Evolutionary conservation across 2,329 filamentous ascomycete genomes (phyloP), one percentile per base, ranked within the genome.

Genomic region (Alternaria hordeiaustralica): DNA sequence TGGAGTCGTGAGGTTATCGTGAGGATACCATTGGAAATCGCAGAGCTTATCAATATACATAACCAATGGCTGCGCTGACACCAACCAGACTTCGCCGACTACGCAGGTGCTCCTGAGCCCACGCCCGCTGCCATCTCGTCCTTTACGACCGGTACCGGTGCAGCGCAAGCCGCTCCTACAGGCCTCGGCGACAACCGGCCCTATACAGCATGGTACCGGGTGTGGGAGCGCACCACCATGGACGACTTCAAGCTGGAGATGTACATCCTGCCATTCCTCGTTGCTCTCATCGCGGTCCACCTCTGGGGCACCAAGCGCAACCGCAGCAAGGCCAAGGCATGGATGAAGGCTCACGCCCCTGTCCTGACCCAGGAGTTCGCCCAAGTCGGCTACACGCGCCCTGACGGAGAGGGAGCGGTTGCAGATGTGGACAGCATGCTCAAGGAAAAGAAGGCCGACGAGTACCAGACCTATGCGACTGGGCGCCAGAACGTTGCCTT

Each of bases 151-250:
- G 70, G 82, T 25, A 72, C 82, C 23, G 45, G 75, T 78, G 65
- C 74, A 15, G 61, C 74, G 51, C 67, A 72, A 18, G 65, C 65
- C 65, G 62, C 79, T 28, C 69, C 71, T 64, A 79, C 81, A 15
- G 87, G 64, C 79, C 84, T 76, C n/a, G 67, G 72, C 46, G 70
- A 71, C 53, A 68, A 82, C 82, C 81, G 85, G 25, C 92, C 92
- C 13, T 97, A 91, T 81, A 97, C 94, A 55, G 93, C 93, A 85
- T 99, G 96, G 96, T 99, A 98, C 84, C 93, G 94, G 60, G 85
- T 98, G 65, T 96, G 97, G 87, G 94, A 98, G 87, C 93, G 96
- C 76, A 90, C 94, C 75, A 89, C 89, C 25, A 84, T 90, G 64
- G 87, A 86, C 75, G 96, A 99, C 80, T 99, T 99, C 86, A 89